Percentiles rank a stretch among this genome's conserved stretches.
Evolutionary conservation across 768 basidiomycete genomes (phyloP).

Genomic region (Pleurotus cornucopiae): DNA sequence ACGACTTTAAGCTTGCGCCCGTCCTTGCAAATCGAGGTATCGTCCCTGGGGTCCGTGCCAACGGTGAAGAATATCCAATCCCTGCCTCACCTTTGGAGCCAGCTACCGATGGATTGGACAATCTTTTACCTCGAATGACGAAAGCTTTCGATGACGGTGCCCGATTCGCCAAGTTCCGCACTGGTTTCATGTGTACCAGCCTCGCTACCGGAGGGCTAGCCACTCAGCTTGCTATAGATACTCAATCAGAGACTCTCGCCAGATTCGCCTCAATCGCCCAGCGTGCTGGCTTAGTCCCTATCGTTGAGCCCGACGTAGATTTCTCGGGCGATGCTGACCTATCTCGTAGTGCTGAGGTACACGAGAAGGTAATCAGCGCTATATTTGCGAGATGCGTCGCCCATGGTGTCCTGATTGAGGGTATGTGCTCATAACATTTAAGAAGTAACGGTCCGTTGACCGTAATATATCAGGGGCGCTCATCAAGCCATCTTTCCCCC

Average conservation of each 20-base stretch:
- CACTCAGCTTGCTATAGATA: slow-evolving; percentile 35
- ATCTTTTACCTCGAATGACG: slow-evolving; percentile 36
- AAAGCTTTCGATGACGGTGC: slow-evolving; percentile 40
- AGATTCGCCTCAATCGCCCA: slow-evolving; percentile 48
- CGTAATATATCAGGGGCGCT: slow-evolving; percentile 32
- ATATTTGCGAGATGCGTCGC: slow-evolving; percentile 41
- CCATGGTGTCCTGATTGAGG: slow-evolving; percentile 47
- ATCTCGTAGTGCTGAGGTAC: slow-evolving; percentile 39
- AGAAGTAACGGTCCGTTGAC: not conserved
- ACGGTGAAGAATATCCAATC: slow-evolving; percentile 43
- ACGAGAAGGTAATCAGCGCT: slow-evolving; percentile 38
- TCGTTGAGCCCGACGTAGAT: slow-evolving; percentile 51
- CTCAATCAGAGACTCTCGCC: slow-evolving; percentile 42
- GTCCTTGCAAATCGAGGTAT: slow-evolving; percentile 39
- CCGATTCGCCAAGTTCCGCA: slow-evolving; percentile 49
- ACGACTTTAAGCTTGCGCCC: slow-evolving; percentile 45
- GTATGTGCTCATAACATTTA: slow-evolving; percentile 20
- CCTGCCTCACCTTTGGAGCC: slow-evolving; percentile 41
- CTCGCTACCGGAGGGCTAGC: slow-evolving; percentile 27
- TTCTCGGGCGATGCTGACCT: slow-evolving; percentile 44
- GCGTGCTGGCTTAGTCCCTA: slow-evolving; percentile 47
- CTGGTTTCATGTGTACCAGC: slow-evolving; percentile 42
- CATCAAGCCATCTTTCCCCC: slow-evolving; percentile 50
- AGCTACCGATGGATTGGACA: slow-evolving; percentile 46
- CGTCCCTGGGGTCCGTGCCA: slow-evolving; percentile 46